phyloP scores from a whole-genome alignment of 148 eudicot genomes.

The Nyssa sinensis region DNA sequence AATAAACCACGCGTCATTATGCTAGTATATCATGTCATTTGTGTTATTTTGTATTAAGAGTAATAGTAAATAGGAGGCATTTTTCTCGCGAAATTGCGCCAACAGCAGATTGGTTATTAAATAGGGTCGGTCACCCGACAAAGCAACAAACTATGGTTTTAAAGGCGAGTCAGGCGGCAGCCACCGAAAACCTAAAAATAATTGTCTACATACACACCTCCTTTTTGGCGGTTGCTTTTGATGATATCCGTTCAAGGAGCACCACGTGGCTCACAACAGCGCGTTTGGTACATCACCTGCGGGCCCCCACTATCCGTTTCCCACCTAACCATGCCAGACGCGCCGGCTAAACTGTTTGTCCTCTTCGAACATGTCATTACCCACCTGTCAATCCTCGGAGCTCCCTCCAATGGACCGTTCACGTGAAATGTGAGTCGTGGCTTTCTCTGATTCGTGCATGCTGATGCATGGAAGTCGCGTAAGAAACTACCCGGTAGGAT shows the following conservation, averaged over 20 bases:
- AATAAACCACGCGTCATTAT: too few relatives aligned
- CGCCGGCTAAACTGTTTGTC: neutral
- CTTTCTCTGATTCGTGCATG: neutral
- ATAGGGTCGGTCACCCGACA: slow-evolving; percentile 10
- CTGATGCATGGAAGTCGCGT: too few relatives aligned
- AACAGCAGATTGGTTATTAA: too few relatives aligned
- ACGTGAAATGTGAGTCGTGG: slow-evolving; percentile 1
- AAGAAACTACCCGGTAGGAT: too few relatives aligned
- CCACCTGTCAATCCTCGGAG: neutral
- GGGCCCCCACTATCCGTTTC: neutral
- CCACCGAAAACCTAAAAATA: slow-evolving; percentile 7
- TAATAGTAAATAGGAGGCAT: too few relatives aligned
- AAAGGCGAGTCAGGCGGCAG: neutral
- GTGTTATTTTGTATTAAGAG: too few relatives aligned
- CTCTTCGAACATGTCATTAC: neutral
- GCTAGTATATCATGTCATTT: too few relatives aligned
- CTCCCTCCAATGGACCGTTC: neutral
- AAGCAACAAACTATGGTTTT: slow-evolving; percentile 20
- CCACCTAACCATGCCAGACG: neutral
- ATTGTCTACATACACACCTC: neutral
- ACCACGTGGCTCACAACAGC: neutral
- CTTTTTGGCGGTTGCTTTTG: slow-evolving; percentile 7
- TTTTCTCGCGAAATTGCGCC: too few relatives aligned
- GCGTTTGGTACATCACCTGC: neutral
- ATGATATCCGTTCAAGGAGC: neutral